Evolutionary conservation across 2,329 filamentous ascomycete species (phyloP), one percentile per base, ranked within the genome.

Genomic region (Didymellaceae sp.): DNA sequence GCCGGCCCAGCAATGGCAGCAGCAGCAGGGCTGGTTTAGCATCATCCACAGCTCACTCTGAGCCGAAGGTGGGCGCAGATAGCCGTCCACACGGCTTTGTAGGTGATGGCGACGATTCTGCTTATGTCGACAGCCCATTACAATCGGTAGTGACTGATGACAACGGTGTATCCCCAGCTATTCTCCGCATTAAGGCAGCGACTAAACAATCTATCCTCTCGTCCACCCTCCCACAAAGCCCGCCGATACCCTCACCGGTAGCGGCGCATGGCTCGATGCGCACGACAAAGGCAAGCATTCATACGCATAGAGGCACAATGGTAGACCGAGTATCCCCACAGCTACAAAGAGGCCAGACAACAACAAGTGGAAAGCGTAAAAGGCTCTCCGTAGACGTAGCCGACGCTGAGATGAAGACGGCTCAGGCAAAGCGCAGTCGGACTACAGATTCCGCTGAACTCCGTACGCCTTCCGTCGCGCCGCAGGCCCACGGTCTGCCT

Each of bases 301-400:
- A n/a, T n/a, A n/a, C n/a, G n/a, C n/a, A n/a, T n/a, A n/a, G n/a
- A n/a, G n/a, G n/a, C n/a, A n/a, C n/a, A n/a, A n/a, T n/a, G n/a
- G n/a, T n/a, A n/a, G n/a, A 13, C 10, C 22, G 10, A 25, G 10
- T 25, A 25, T 8, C 13, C 14, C 5, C 22, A 24, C 13, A 14
- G 18, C 11, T 10, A n/a, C 16, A n/a, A 9, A 13, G 10, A 17
- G 35, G 20, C 8, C 45, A 32, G 16, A 24, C 32, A 7, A 49
- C 32, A 4, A 11, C 22, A 3, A 25, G 10, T 5, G 13, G 37
- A 6, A 52, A 52, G 21, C 42, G 42, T 8, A 52, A 52, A 21
- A 21, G 31, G 6, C 35, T 32, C 6, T 35, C 34, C 22, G n/a
- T 17, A 6, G 18, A 40, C 8, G 24, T n/a, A 1, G 26, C 11